Base-by-base conservation (phyloP, 164 flowering plant genomes). In the Taxillus chinensis region DNA sequence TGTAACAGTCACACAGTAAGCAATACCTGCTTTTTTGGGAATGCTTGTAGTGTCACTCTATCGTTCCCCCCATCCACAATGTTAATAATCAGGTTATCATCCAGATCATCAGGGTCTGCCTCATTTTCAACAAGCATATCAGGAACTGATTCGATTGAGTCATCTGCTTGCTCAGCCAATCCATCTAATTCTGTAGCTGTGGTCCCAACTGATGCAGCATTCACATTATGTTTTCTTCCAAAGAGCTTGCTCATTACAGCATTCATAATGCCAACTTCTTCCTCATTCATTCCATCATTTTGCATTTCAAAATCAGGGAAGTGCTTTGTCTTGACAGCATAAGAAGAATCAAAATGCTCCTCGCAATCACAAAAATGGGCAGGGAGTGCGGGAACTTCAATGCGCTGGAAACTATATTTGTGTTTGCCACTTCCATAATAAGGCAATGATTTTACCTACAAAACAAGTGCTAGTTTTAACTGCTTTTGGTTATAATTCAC, bases 311-410 rank as follows among this genome's bases (percentile, higher is more conserved):
- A 14, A 67, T 71, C 54, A 57, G n/a, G 27, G 66, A 54, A 45
- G 12, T n/a, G 64, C 62, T 67, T 68, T 53, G 42, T 66, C 16
- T 55, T 66, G 11, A 61, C 59, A 65, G 66, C 39, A 39, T 68
- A 65, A 67, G 46, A 45, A 65, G 77, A 61, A 52, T 39, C 66
- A 76, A 65, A 71, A 68, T 93, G 98, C 68, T 85, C 86, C 62
- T 89, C 92, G 74, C 98, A 93, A 64, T 86, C 98, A 65, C 98
- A 93, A 70, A 86, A 90, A 72, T 88, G 77, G 49, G 64, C 55
- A 7, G 98, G 98, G 9, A 84, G 73, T 40, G 88, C 55, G 70
- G 89, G 96, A 57, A 74, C 80, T 60, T 80, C 77, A 53, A 85
- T 67, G 13, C 87, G 89, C 48, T 79, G 93, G 71, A 93, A 93